These are phyloP conservation scores for Suhomyces faveliae DNA, from an alignment of 805 yeast species.

Conservation along the genomic window DNA sequence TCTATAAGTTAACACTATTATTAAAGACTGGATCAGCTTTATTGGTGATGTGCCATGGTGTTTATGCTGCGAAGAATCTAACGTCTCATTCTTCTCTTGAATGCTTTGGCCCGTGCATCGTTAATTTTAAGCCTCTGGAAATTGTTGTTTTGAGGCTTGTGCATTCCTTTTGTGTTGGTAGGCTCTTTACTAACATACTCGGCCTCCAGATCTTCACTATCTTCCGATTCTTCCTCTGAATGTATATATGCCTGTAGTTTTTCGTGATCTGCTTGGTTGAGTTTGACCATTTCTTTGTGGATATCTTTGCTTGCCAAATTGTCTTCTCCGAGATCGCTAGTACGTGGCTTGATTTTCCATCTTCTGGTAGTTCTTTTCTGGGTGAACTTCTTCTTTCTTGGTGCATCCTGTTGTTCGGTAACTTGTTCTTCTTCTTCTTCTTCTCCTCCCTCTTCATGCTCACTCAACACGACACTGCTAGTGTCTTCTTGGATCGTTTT, in stretches of 20 bases:
- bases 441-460: constrained; percentile 6
- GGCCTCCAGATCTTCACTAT: constrained; percentile 15
- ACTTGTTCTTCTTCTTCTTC: constrained; percentile 10
- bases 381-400: constrained; percentile 36
- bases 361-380: constrained; percentile 54
- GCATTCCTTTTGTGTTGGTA: constrained; percentile 9
- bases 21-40: no score
- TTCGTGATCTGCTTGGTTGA: constrained; percentile 29
- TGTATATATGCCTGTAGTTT: constrained; percentile 21
- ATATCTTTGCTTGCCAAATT: constrained; percentile 37
- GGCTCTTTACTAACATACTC: constrained; percentile 23
- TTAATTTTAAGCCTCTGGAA: constrained; percentile 54
- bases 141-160: constrained; percentile 44
- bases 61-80: background rate
- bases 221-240: constrained; percentile 17
- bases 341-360: constrained; percentile 46
- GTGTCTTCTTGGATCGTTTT: constrained; percentile 29
- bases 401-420: background rate
- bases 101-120: constrained; percentile 40
- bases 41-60: no score
- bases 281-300: constrained; percentile 38
- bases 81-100: constrained; percentile 35
- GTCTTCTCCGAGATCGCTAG: constrained; percentile 23
- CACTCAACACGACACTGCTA: constrained; percentile 3
- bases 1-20: no score